Evolutionary conservation across 2,329 filamentous ascomycete species (phyloP), one percentile per base, ranked within the genome.

Genomic region (Penicillium freii): DNA sequence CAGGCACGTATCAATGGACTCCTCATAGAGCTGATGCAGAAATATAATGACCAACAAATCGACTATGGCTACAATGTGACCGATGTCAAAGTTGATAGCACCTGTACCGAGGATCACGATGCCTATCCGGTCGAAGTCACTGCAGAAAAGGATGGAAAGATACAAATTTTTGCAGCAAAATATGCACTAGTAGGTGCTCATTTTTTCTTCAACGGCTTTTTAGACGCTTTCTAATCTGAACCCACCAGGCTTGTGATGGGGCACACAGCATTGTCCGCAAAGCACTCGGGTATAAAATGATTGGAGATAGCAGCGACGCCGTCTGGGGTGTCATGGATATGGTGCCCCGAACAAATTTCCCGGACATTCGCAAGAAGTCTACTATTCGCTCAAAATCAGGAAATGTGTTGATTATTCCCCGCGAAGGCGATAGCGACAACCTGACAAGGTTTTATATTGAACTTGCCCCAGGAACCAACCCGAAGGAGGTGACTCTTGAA

Each of bases 371-470:
- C 13, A 79, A 80, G 38, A 82, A 82, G 65, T 73, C 72, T 25
- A 80, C 77, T 0, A 72, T 82, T 45, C 79, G 80, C 47, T 78
- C 78, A 4, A 61, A 76, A 4, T 67, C 73, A 0, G 81, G 80
- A 4, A 81, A 76, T 21, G 56, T 82, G 13, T 60, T 81, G 64
- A 78, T 82, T 54, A 83, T 83, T 39, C 80, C 81, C 0, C 77
- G 81, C n/a, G 81, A 83, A 67, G 81, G 80, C 3, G 80, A 81
- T 1, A 79, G 78, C 13, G 77, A 80, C 1, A 80, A 80, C 49
- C 71, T 88, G 60, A 82, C 82, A 1, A 81, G 86, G 15, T 84
- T 87, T 68, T 88, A 87, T 69, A 84, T 87, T 55, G 81, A 88
- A 67, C 69, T 88, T 1, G 79, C 81, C 0, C 65, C 66, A 0